Conservation (phyloP, 805 yeast species). For the Barnettozyma populi region DNA sequence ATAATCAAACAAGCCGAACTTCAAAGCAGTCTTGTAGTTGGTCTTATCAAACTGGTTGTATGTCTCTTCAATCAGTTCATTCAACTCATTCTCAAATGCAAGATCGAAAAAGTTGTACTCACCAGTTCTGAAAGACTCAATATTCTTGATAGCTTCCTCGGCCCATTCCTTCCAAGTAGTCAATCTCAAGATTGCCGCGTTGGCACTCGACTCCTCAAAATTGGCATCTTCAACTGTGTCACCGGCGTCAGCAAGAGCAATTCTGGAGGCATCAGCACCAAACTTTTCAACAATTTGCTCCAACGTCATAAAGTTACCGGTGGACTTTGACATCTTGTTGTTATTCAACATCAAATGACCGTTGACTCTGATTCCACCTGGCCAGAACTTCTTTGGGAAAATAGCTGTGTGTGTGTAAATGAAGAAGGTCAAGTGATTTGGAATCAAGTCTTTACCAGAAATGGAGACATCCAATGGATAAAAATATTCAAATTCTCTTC, state of each 20-base stretch:
- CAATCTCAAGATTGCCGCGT: constrained; percentile 93
- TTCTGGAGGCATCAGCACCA: constrained; percentile 97
- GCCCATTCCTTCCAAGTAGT: constrained; percentile 93
- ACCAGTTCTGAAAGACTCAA: constrained; percentile 50
- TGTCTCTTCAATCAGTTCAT: constrained; percentile 68
- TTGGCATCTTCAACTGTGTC: constrained; percentile 97
- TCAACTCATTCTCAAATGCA: constrained; percentile 94
- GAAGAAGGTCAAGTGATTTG: constrained; percentile 95
- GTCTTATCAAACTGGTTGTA: constrained; percentile 65
- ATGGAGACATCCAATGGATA: constrained; percentile 90
- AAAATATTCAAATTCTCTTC: constrained; percentile 95
- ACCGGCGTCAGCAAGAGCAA: constrained; percentile 98
- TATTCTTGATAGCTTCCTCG: constrained; percentile 60
- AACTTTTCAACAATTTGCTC: constrained; percentile 78
- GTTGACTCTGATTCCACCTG: constrained; percentile 86
- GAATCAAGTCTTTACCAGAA: constrained; percentile 95
- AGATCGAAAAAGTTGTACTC: constrained; percentile 64
- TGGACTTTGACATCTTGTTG: constrained; percentile 96
- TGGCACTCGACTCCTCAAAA: constrained; percentile 93
- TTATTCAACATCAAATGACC: constrained; percentile 95
- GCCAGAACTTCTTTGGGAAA: constrained; percentile 91
- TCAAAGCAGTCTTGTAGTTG: constrained; percentile 82
- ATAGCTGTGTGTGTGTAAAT: constrained; percentile 89
- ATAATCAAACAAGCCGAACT: constrained; percentile 87
- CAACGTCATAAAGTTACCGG: constrained; percentile 94